These are phyloP conservation scores for Neopestalotiopsis rosae DNA, from an alignment of 2,329 filamentous ascomycete genomes.

Conservation along the genomic window DNA sequence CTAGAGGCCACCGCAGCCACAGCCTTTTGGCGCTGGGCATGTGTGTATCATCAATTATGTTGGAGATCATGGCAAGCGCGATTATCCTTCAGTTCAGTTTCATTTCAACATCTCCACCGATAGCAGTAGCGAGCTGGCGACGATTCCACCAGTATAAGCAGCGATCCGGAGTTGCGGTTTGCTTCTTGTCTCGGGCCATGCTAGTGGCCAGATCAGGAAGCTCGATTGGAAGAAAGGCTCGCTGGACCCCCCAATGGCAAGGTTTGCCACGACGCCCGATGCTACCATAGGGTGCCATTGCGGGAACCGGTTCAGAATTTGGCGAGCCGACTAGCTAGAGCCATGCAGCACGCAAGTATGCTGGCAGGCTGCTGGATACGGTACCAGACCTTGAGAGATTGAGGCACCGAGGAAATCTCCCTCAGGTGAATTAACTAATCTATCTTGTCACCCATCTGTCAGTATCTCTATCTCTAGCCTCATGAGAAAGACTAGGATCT, in stretches of 20 bases:
- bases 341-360: neutral
- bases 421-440: conserved; percentile 16
- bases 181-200: neutral
- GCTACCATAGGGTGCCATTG: conserved; percentile 15
- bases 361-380: neutral
- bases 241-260: conserved; percentile 13
- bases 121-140: neutral
- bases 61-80: neutral
- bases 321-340: conserved; percentile 5
- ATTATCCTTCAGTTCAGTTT: neutral
- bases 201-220: conserved; percentile 14
- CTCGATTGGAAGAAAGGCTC: neutral
- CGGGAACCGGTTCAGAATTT: conserved; percentile 10
- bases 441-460: neutral
- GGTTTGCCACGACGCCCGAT: conserved; percentile 15
- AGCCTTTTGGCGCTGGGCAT: neutral
- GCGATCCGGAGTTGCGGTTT: neutral
- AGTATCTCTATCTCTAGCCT: neutral
- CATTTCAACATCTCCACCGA: neutral
- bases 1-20: neutral
- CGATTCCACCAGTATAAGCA: neutral
- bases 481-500: neutral
- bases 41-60: neutral
- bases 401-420: conserved; percentile 19
- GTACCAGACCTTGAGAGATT: conserved; percentile 6